Evolutionary conservation across 306 rosid genomes (phyloP).

Genomic region (Rubus parviflorus): DNA sequence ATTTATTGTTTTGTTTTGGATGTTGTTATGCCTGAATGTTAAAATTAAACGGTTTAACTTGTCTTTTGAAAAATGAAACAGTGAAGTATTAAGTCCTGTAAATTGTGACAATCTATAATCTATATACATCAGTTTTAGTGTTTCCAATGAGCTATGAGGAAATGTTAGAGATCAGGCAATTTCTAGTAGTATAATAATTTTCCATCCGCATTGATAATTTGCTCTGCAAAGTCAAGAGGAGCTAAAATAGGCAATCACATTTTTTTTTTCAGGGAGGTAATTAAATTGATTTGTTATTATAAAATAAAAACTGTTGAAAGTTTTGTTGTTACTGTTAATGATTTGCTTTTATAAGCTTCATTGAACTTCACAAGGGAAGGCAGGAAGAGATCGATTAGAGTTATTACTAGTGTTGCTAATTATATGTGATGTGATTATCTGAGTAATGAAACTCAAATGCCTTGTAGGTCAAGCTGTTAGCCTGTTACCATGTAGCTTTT

Average conservation of each 20-base stretch:
- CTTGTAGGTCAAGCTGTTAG: not conserved
- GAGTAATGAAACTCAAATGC: not conserved
- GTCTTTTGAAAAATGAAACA: not conserved
- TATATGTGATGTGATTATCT: not conserved
- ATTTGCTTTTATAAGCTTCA: not conserved
- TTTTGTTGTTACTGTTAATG: not conserved
- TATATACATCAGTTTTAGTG: not conserved
- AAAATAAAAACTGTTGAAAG: not conserved
- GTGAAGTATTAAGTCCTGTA: not conserved
- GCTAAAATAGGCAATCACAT: not conserved
- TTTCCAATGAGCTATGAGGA: not conserved
- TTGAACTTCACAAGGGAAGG: not conserved
- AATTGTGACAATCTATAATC: not conserved
- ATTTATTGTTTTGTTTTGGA: not conserved
- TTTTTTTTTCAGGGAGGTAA: not conserved
- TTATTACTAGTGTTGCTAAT: not conserved
- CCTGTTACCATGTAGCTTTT: slow-evolving; percentile 19
- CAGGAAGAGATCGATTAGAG: not conserved
- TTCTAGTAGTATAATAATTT: not conserved
- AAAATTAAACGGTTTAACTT: not conserved
- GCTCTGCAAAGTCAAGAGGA: not conserved
- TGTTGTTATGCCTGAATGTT: not conserved
- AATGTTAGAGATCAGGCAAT: not conserved
- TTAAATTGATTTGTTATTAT: not conserved
- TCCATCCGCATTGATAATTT: not conserved